Percentiles rank a stretch among this genome's conserved stretches.
Conservation (phyloP, 2,329 filamentous ascomycete species). For the Fusarium tanahbumbuense region DNA sequence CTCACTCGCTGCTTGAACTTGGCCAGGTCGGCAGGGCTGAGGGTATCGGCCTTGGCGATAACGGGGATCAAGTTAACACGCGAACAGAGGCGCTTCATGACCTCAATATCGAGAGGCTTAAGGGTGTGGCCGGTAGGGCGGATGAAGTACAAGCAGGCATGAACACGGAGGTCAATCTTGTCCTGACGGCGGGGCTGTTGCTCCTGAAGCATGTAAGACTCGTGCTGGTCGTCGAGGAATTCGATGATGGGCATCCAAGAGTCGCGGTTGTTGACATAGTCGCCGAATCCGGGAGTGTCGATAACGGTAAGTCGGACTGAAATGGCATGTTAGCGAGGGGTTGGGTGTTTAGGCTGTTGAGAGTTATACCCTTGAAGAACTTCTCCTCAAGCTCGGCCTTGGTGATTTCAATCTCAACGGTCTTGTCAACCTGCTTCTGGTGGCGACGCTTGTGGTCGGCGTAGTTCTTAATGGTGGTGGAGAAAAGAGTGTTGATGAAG, state of each 20-base stretch:
- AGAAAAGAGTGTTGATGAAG: slow-evolving; percentile 99
- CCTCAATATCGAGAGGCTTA: slow-evolving; percentile 98
- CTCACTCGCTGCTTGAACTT: slow-evolving; percentile 95
- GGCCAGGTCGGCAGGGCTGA: slow-evolving; percentile 90
- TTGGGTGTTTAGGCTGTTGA: slow-evolving; percentile 4
- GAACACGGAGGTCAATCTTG: slow-evolving; percentile 99
- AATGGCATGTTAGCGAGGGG: slow-evolving; percentile 35
- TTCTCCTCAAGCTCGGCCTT: slow-evolving; percentile 99
- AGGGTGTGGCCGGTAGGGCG: slow-evolving; percentile 97
- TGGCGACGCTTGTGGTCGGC: slow-evolving; percentile 99
- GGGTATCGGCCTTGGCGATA: slow-evolving; percentile 97
- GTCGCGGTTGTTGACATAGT: slow-evolving; percentile 99
- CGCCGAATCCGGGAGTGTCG: slow-evolving; percentile 97
- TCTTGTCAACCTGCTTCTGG: slow-evolving; percentile 99
- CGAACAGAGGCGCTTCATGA: slow-evolving; percentile 99
- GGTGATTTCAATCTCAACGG: slow-evolving; percentile 99
- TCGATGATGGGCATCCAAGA: slow-evolving; percentile 99
- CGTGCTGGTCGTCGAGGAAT: slow-evolving; percentile 99
- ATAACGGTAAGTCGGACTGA: slow-evolving; percentile 97
- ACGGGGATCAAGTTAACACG: slow-evolving; percentile 99
- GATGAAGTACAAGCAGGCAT: slow-evolving; percentile 99
- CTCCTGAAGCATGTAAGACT: slow-evolving; percentile 99
- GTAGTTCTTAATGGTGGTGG: slow-evolving; percentile 99
- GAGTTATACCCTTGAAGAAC: slow-evolving; percentile 93
- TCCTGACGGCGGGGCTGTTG: slow-evolving; percentile 97